Percentiles rank a stretch among this genome's conserved stretches.
Evolutionary conservation across 805 yeast species (phyloP).

Genomic region (Candida argentea): DNA sequence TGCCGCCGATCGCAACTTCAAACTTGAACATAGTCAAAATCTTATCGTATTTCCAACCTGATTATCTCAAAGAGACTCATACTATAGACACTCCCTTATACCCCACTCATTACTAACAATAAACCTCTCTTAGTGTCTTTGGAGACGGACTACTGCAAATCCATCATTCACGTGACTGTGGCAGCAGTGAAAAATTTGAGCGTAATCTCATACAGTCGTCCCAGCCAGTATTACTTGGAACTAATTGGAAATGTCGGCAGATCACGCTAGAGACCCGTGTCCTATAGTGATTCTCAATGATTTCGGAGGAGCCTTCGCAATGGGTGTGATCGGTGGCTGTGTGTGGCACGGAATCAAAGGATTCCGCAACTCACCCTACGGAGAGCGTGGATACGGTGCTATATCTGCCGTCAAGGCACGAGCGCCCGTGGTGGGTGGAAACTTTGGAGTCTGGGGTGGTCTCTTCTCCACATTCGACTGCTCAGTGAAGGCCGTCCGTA

Average conservation of each 20-base stretch:
- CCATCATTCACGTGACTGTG: too few species aligned
- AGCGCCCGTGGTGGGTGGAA: slow-evolving; percentile 98
- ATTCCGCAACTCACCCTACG: slow-evolving; percentile 94
- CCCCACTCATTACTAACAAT: too few species aligned
- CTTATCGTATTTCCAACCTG: too few species aligned
- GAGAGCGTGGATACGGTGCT: slow-evolving; percentile 89
- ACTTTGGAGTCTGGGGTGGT: slow-evolving; percentile 99
- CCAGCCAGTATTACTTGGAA: too few species aligned
- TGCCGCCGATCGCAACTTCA: too few species aligned
- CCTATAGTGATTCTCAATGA: slow-evolving; percentile 93
- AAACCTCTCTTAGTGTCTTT: too few species aligned
- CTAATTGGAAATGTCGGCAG: slow-evolving; percentile 64
- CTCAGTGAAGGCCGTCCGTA: slow-evolving; percentile 87
- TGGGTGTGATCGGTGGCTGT: slow-evolving; percentile 99
- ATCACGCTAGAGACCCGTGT: slow-evolving; percentile 98
- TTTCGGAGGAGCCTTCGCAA: slow-evolving; percentile 98
- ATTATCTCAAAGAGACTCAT: too few species aligned
- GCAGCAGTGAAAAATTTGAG: too few species aligned
- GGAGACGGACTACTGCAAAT: too few species aligned
- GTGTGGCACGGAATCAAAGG: slow-evolving; percentile 99
- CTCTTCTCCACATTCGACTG: slow-evolving; percentile 93
- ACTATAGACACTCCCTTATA: too few species aligned
- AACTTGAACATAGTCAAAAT: too few species aligned
- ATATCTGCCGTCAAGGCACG: slow-evolving; percentile 85
- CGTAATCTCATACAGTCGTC: too few species aligned